phyloP scores from a whole-genome alignment of 352 stramenopile genomes.

The Nothophytophthora sp. region DNA sequence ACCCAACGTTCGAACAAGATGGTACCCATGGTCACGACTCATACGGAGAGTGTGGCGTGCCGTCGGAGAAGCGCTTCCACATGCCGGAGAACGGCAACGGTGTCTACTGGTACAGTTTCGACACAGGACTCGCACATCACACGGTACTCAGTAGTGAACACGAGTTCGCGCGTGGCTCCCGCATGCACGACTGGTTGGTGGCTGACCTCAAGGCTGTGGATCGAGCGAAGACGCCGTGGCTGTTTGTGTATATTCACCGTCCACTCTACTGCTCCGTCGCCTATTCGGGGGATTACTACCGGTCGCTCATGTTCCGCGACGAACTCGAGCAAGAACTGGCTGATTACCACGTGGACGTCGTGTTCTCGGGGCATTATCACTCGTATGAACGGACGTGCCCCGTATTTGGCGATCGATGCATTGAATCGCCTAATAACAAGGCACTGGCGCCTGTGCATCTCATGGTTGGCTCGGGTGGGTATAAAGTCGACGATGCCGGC shows the following conservation, averaged over 20 bases:
- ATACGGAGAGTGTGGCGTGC: conserved; percentile 87
- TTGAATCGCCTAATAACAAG: conserved; percentile 29
- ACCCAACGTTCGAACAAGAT: conserved; percentile 35
- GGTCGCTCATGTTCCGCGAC: conserved; percentile 39
- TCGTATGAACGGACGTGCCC: conserved; percentile 65
- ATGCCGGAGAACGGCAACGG: conserved; percentile 67
- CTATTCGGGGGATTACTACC: conserved; percentile 37
- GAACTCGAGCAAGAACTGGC: conserved; percentile 48
- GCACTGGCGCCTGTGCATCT: conserved; percentile 54
- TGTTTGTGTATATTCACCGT: conserved; percentile 63
- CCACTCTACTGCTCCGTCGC: conserved; percentile 61
- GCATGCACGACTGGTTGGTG: conserved; percentile 53
- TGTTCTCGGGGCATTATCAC: conserved; percentile 64
- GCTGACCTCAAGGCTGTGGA: conserved; percentile 50
- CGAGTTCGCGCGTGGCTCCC: conserved; percentile 44
- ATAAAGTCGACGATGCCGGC: conserved; percentile 32
- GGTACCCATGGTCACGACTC: conserved; percentile 47
- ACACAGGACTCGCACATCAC: conserved; percentile 56
- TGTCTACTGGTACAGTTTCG: conserved; percentile 66
- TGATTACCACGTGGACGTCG: conserved; percentile 54
- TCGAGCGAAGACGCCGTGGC: conserved; percentile 54
- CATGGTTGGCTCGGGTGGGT: conserved; percentile 53
- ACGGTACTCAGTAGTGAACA: conserved; percentile 56
- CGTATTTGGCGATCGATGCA: conserved; percentile 51
- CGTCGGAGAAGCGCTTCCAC: conserved; percentile 67